Evolutionary conservation across 2,329 filamentous ascomycete genomes (phyloP), one percentile per base, ranked within the genome.

Genomic region (Fusarium compactum): DNA sequence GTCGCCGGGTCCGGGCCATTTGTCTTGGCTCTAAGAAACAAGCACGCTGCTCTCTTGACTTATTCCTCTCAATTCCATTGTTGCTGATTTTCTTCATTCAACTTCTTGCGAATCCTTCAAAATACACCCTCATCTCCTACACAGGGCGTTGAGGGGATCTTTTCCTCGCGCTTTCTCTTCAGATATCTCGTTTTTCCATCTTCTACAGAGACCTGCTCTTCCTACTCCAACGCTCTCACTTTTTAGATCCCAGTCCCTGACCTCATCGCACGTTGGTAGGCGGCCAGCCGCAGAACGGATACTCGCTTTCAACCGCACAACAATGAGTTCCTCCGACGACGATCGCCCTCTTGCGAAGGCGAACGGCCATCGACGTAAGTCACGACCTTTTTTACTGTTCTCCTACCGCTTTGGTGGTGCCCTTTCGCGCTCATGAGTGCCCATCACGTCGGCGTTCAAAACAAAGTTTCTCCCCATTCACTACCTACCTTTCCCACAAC

Each of bases 351-450:
- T 97, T 74, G 87, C 91, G 71, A 88, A 85, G 80, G 78, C 85
- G 68, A 92, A 92, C 82, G 90, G 90, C 65, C 85, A 88, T 76
- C 83, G 92, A 95, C 82, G 93, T 95, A 84, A 88, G 92, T 88
- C 69, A 57, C 62, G 45, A 68, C 57, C 66, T 67, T 54, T 54
- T 61, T 55, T 16, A 54, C 63, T 38, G 53, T 64, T 56, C 43
- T 43, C 29, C 9, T 38, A 5, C 30, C 81, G 74, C 81, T 82
- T 61, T 77, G 78, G 24, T 58, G 52, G 38, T 44, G 34, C 14
- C 29, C 58, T 61, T 46, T 64, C 50, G 53, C 56, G 45, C 52
- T 61, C 63, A 66, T 51, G 47, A 38, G 58, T 59, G 24, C 58
- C 34, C 63, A 51, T 53, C 45, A 56, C 53, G 53, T 64, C 48